These are phyloP conservation scores for Ceratocystis albifundus DNA, from an alignment of 2,329 filamentous ascomycete genomes.

Conservation along the genomic window DNA sequence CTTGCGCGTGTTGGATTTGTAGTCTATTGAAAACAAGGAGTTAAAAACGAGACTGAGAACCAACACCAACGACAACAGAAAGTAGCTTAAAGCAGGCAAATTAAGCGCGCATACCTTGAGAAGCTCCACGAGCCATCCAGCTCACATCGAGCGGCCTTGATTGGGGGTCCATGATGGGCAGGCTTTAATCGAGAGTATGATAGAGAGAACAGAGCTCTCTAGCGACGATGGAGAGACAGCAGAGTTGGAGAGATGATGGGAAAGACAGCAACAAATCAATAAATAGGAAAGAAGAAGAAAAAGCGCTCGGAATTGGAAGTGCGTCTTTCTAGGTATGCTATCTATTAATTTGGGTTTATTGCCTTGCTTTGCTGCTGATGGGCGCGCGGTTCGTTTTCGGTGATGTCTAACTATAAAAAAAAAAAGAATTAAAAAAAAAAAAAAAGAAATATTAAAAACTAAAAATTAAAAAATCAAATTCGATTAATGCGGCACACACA, in stretches of 20 bases:
- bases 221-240: constrained; percentile 7
- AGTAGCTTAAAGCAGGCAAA: background rate
- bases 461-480: too few relatives aligned
- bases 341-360: too few relatives aligned
- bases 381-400: constrained; percentile 2
- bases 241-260: background rate
- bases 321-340: background rate
- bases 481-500: background rate
- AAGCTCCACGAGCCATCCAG: constrained; percentile 73
- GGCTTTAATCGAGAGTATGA: constrained; percentile 24
- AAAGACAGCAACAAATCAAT: background rate
- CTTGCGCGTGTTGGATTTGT: constrained; percentile 9
- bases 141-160: constrained; percentile 69
- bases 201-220: constrained; percentile 16
- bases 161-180: constrained; percentile 57
- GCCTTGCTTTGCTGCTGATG: background rate
- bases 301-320: background rate
- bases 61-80: background rate
- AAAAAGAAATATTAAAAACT: too few relatives aligned
- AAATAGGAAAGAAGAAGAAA: background rate
- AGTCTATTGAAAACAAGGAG: constrained; percentile 4
- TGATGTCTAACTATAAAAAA: constrained; percentile 1
- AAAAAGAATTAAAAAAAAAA: too few relatives aligned
- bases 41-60: background rate
- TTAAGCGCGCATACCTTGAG: constrained; percentile 54